Evolutionary conservation across 2,329 filamentous ascomycete species (phyloP).

Genomic region (Alternaria arborescens): DNA sequence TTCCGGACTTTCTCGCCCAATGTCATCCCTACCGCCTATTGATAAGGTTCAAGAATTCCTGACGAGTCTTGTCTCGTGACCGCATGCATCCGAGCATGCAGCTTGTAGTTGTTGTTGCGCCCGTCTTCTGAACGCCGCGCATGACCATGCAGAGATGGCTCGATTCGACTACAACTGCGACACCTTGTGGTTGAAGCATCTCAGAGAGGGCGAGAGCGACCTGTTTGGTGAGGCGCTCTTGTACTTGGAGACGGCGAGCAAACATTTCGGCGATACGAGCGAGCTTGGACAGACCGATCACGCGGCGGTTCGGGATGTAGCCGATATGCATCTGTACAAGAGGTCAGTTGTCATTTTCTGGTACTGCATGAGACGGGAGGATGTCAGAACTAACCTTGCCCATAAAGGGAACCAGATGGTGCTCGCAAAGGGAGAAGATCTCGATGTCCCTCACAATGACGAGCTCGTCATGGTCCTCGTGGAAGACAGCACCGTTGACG

Average conservation of each 20-base stretch:
- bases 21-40: slow-evolving; percentile 34
- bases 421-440: slow-evolving; percentile 92
- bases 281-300: slow-evolving; percentile 94
- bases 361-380: not conserved
- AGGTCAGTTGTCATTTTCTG: slow-evolving; percentile 15
- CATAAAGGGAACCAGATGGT: slow-evolving; percentile 94
- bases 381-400: slow-evolving; percentile 73
- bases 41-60: slow-evolving; percentile 87
- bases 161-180: slow-evolving; percentile 97
- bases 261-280: slow-evolving; percentile 98
- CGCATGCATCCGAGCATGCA: slow-evolving; percentile 98
- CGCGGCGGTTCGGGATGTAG: slow-evolving; percentile 90
- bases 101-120: slow-evolving; percentile 87
- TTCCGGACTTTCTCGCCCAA: not conserved
- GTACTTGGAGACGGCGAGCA: slow-evolving; percentile 88
- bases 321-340: slow-evolving; percentile 89
- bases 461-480: slow-evolving; percentile 95
- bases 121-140: slow-evolving; percentile 95
- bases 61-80: slow-evolving; percentile 88
- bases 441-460: slow-evolving; percentile 99
- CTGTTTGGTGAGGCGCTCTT: slow-evolving; percentile 95
- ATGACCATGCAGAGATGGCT: slow-evolving; percentile 99
- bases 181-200: slow-evolving; percentile 89
- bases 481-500: slow-evolving; percentile 92
- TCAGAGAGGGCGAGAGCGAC: slow-evolving; percentile 94